These are phyloP conservation scores for Blastocystis sp. DNA, from an alignment of 352 stramenopile genomes.

Conservation along the genomic window DNA sequence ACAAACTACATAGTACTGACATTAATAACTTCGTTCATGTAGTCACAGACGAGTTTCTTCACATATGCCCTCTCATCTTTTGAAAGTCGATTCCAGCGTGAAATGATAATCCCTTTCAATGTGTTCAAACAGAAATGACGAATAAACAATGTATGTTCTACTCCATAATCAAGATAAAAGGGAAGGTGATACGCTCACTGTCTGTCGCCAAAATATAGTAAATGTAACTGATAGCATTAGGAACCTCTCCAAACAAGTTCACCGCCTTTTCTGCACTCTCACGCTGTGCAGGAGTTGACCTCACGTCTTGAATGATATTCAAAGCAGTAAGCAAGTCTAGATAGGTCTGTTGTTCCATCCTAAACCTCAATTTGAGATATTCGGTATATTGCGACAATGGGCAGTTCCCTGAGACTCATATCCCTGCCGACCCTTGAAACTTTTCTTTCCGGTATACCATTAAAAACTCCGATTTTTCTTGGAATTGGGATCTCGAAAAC, in stretches of 20 bases:
- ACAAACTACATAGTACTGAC: neutral
- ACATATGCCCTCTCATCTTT: neutral
- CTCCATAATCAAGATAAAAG: neutral
- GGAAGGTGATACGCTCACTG: neutral
- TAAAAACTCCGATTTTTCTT: no score
- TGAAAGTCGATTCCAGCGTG: neutral
- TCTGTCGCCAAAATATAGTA: neutral
- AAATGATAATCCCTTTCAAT: constrained; percentile 36
- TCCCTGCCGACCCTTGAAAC: no score
- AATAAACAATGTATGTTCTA: constrained; percentile 40
- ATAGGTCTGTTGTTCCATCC: constrained; percentile 47
- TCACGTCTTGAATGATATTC: neutral
- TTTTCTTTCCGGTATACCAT: no score
- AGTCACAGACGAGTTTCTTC: neutral
- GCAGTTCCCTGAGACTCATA: no score
- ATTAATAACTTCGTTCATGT: constrained; percentile 12
- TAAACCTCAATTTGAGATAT: neutral
- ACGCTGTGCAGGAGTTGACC: neutral
- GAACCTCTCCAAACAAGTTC: neutral
- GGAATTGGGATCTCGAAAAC: no score
- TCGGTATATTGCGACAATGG: no score
- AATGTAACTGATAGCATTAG: constrained; percentile 22
- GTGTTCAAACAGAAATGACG: constrained; percentile 36
- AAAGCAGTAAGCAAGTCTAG: neutral
- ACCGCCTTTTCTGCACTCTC: neutral